These are phyloP conservation scores for Leccinum fallax DNA, from an alignment of 1,284 basidiomycete species.

Conservation along the genomic window DNA sequence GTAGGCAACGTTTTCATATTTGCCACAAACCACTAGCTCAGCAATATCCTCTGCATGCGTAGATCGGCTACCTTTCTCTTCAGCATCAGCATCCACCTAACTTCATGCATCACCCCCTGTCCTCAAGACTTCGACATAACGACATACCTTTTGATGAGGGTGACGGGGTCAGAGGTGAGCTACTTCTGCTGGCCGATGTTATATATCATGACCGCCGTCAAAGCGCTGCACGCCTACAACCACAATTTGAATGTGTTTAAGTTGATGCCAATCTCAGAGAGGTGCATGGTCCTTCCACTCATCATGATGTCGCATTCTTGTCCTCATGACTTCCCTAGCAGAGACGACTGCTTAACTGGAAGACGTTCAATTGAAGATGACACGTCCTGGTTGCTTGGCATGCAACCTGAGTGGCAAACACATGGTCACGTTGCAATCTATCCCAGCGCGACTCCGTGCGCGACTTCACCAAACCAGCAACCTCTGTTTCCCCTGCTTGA, in stretches of 20 bases:
- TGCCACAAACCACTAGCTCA: neutral
- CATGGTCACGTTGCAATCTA: neutral
- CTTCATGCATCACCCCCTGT: neutral
- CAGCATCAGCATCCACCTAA: neutral
- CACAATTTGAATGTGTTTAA: neutral
- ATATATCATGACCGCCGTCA: neutral
- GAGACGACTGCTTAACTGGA: neutral
- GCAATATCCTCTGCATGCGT: neutral
- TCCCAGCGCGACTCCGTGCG: too few relatives aligned
- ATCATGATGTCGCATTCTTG: too few relatives aligned
- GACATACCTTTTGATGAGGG: neutral
- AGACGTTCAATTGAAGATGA: neutral
- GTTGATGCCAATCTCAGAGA: neutral
- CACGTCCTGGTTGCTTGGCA: neutral
- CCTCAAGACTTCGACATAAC: neutral
- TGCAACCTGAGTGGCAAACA: too few relatives aligned
- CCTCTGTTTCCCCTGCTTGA: neutral
- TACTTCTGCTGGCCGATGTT: neutral
- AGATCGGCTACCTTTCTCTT: neutral
- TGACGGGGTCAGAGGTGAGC: neutral
- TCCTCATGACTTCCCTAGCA: neutral
- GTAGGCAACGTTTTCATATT: too few relatives aligned
- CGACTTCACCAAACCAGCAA: too few relatives aligned
- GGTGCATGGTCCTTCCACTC: neutral
- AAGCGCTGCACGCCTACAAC: neutral